Evolutionary conservation across 2,329 filamentous ascomycete species (phyloP).

Genomic region (Microcyclosporella mali): DNA sequence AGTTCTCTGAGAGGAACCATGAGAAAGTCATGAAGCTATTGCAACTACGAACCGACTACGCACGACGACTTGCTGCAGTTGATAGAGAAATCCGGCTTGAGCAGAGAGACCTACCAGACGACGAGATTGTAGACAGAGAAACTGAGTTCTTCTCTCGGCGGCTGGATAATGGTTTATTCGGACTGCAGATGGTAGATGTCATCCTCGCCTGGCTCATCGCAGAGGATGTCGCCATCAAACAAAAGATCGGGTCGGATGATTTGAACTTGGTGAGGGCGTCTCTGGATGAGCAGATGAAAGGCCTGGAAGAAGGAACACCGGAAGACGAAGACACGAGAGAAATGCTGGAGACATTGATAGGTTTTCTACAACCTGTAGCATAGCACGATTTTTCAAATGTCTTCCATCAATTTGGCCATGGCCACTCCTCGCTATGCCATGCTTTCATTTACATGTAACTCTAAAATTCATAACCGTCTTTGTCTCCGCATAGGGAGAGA

Average conservation of each 20-base stretch:
- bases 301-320: constrained; percentile 48
- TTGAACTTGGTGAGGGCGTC: constrained; percentile 59
- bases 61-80: constrained; percentile 54
- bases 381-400: too few species aligned
- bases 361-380: constrained; percentile 26
- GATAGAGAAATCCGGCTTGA: constrained; percentile 58
- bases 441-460: too few species aligned
- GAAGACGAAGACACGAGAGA: constrained; percentile 51
- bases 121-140: constrained; percentile 56
- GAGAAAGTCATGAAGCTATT: constrained; percentile 73
- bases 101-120: constrained; percentile 48
- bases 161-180: constrained; percentile 79
- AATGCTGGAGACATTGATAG: constrained; percentile 58
- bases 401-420: too few species aligned
- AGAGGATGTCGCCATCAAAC: constrained; percentile 72
- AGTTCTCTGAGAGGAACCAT: constrained; percentile 93
- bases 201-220: constrained; percentile 86
- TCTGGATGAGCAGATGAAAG: constrained; percentile 61
- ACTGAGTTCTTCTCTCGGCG: constrained; percentile 68
- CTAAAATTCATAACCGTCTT: too few species aligned
- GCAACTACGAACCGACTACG: constrained; percentile 65
- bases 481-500: too few species aligned
- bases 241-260: constrained; percentile 60
- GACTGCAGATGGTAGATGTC: constrained; percentile 74
- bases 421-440: too few species aligned